Evolutionary conservation across 179 eudicot genomes (phyloP).

Genomic region (Monotropa hypopitys): DNA sequence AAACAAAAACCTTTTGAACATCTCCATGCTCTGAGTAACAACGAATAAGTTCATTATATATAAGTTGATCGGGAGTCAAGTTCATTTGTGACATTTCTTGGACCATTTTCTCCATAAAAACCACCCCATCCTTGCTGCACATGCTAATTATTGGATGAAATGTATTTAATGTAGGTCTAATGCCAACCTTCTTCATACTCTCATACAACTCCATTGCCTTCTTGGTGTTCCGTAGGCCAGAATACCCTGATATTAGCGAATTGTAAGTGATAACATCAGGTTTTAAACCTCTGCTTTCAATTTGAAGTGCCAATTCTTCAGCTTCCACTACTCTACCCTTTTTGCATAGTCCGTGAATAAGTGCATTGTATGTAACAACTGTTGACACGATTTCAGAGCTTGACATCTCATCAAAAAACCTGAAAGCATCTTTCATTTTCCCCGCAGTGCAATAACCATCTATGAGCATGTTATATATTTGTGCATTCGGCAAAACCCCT

Average conservation of each 20-base stretch:
- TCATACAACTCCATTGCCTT: conserved; percentile 49
- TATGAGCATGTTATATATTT: conserved; percentile 58
- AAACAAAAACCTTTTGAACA: conserved; percentile 29
- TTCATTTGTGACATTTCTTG: conserved; percentile 43
- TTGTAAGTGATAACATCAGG: conserved; percentile 67
- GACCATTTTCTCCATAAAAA: conserved; percentile 32
- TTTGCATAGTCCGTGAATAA: conserved; percentile 55
- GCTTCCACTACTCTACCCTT: conserved; percentile 55
- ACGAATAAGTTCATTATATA: conserved; percentile 52
- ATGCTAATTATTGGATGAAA: conserved; percentile 42
- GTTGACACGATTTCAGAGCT: conserved; percentile 38
- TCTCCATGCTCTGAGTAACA: conserved; percentile 44
- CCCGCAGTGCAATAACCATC: conserved; percentile 50
- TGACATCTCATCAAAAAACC: conserved; percentile 46
- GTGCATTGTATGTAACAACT: conserved; percentile 57
- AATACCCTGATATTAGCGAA: conserved; percentile 46
- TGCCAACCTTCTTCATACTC: conserved; percentile 39
- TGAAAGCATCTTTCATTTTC: conserved; percentile 33
- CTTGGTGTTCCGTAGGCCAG: conserved; percentile 24
- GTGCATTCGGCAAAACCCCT: conserved; percentile 44
- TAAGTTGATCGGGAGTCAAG: conserved; percentile 43
- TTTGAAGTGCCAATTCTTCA: conserved; percentile 32
- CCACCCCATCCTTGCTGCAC: conserved; percentile 25
- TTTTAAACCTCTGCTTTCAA: conserved; percentile 32
- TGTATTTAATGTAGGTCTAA: conserved; percentile 58